Conservation (phyloP, 805 yeast genomes). For the Zygosaccharomyces gambellarensis region DNA sequence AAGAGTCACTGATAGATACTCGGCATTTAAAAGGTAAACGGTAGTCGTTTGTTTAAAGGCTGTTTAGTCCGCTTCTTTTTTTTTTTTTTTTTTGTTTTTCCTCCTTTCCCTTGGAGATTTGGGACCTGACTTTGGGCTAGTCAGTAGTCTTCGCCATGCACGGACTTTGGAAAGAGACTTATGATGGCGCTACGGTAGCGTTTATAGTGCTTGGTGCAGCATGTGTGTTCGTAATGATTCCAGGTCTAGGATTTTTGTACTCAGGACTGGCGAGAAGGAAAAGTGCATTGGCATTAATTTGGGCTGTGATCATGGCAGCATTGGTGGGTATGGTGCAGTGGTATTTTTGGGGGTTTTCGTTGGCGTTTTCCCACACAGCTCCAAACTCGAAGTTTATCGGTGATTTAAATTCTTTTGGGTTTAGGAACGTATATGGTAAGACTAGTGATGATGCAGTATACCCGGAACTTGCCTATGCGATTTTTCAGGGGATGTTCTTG, state of each 20-base stretch:
- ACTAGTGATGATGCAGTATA: conserved; percentile 42
- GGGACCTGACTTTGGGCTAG: background rate
- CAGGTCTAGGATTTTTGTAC: conserved; percentile 89
- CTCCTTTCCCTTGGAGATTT: background rate
- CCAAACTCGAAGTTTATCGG: conserved; percentile 78
- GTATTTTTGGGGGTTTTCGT: conserved; percentile 98
- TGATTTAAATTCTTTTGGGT: conserved; percentile 75
- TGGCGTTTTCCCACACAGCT: conserved; percentile 79
- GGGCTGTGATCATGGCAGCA: conserved; percentile 71
- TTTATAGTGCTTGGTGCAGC: conserved; percentile 59
- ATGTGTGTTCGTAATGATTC: conserved; percentile 84
- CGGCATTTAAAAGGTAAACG: background rate
- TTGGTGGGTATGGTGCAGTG: conserved; percentile 79
- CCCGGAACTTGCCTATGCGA: conserved; percentile 82
- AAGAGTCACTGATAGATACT: background rate
- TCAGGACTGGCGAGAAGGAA: conserved; percentile 88
- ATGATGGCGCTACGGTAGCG: conserved; percentile 45
- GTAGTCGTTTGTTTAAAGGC: background rate
- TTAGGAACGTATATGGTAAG: conserved; percentile 58
- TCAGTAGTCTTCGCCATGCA: conserved; percentile 4
- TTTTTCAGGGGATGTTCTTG: conserved; percentile 86
- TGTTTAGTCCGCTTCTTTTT: background rate
- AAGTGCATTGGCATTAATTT: conserved; percentile 80
- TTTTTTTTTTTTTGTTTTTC: background rate
- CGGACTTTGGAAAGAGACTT: conserved; percentile 32